Base-by-base conservation (phyloP, 2,329 filamentous ascomycete species). In the Nemania diffusa region DNA sequence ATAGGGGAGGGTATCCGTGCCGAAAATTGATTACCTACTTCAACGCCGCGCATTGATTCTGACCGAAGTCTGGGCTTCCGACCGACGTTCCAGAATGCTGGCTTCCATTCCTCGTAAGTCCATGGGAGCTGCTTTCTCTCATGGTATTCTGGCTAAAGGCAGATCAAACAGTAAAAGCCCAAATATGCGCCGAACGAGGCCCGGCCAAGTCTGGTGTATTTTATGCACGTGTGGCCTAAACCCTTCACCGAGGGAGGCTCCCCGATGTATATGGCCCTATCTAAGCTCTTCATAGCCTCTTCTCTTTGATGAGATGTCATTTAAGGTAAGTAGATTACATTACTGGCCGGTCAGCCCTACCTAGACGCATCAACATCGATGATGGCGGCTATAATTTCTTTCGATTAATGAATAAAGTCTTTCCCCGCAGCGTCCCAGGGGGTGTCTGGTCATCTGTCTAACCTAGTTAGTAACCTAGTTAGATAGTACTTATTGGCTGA, bases 61-160 rank as follows among this genome's bases (percentile, higher is more conserved):
- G 44, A 27, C 44, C 51, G 26, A 63, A 63, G 64, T 51, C 46
- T 74, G 79, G 78, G 72, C 78, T 78, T 78, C 71, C 72, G 73
- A 76, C 76, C 77, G 75, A 79, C 76, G 76, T 78, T 78, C 76
- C 78, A 77, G 74, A 77, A 71, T 68, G 68, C 68, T 73, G 61
- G 56, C 42, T 63, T 37, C 32, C 51, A 13, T 65, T 60, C 48
- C 53, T 50, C 24, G 71, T 62, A 67, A 73, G 59, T 34, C 69
- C 55, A 70, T 69, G 66, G 70, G 66, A 68, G 62, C 44, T 63
- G 67, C 70, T 58, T 42, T 56, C 65, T 74, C 63, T 69, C 59
- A 60, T 65, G 62, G 68, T 57, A 78, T 78, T 79, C 76, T 80
- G 79, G 79, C 78, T 80, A 80, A 80, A 80, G 70, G 78, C 69